Percentiles rank a stretch among this genome's conserved stretches.
These are phyloP conservation scores for Prunella vulgaris DNA, from an alignment of 257 asterid genomes.

Conservation along the genomic window DNA sequence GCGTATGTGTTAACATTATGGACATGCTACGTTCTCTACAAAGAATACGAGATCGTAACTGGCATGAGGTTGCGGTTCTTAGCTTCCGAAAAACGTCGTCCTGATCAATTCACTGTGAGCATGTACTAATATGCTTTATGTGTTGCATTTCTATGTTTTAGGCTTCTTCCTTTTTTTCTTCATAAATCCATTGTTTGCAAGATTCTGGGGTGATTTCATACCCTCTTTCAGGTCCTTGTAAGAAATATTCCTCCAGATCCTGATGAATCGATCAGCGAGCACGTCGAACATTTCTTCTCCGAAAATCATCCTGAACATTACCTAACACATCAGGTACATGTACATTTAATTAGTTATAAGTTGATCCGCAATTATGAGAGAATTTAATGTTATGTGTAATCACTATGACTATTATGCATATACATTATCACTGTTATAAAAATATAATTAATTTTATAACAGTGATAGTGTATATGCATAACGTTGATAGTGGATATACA, in stretches of 20 bases:
- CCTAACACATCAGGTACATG: slow-evolving; percentile 68
- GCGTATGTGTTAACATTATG: slow-evolving; percentile 73
- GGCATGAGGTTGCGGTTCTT: slow-evolving; percentile 66
- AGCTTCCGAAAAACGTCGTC: slow-evolving; percentile 76
- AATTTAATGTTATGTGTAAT: too few relatives aligned
- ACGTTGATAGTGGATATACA: too few relatives aligned
- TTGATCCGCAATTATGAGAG: too few relatives aligned
- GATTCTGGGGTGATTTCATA: slow-evolving; percentile 1
- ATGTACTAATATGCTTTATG: slow-evolving; percentile 6
- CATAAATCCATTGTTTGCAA: not conserved
- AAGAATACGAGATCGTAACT: slow-evolving; percentile 58
- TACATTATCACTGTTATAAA: too few relatives aligned
- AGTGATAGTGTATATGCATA: too few relatives aligned
- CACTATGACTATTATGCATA: too few relatives aligned
- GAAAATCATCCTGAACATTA: slow-evolving; percentile 84
- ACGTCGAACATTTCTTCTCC: slow-evolving; percentile 86
- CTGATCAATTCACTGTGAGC: slow-evolving; percentile 84
- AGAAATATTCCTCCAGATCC: slow-evolving; percentile 87
- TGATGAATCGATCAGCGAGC: slow-evolving; percentile 81
- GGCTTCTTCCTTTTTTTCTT: not conserved
- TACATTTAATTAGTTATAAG: too few relatives aligned
- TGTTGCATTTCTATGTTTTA: not conserved
- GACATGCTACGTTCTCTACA: slow-evolving; percentile 72
- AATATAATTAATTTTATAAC: too few relatives aligned
- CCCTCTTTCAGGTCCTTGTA: slow-evolving; percentile 70